Evolutionary conservation across 2,329 filamentous ascomycete species (phyloP).

Genomic region (Cercospora citrullina): DNA sequence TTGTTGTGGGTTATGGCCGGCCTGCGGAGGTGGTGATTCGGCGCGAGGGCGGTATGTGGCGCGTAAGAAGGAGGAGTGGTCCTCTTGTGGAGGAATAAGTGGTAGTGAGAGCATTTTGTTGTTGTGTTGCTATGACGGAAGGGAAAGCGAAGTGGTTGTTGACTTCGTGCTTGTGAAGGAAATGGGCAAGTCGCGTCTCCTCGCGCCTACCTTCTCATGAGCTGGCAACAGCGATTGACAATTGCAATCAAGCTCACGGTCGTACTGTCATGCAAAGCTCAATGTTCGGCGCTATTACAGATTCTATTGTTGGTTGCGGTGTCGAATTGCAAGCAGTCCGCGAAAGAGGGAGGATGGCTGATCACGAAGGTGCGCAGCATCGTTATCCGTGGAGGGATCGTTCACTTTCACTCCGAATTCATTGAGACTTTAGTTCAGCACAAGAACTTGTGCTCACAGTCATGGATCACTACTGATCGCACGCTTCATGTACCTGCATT

Average conservation of each 20-base stretch:
- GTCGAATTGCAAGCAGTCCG: background rate
- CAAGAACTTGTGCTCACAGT: background rate
- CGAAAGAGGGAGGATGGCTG: background rate
- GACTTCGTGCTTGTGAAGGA: background rate
- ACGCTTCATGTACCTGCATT: background rate
- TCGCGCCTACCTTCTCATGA: background rate
- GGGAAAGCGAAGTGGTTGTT: background rate
- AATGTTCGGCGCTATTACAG: background rate
- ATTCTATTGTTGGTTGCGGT: background rate
- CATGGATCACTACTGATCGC: background rate
- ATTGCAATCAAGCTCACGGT: background rate
- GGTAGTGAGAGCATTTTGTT: constrained; percentile 37
- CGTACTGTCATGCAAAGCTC: background rate
- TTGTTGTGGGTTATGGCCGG: constrained; percentile 30
- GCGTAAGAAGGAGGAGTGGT: constrained; percentile 31
- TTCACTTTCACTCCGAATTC: background rate
- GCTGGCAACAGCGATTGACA: background rate
- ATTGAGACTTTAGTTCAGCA: background rate
- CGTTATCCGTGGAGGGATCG: background rate
- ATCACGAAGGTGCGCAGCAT: background rate
- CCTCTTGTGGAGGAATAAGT: constrained; percentile 36
- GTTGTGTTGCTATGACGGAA: background rate
- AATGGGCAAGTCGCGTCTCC: background rate
- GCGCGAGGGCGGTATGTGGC: constrained; percentile 31
- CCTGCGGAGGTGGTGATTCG: constrained; percentile 30